These are phyloP conservation scores for Eimeria maxima DNA, from an alignment of 169 alveolate species.

Conservation along the genomic window DNA sequence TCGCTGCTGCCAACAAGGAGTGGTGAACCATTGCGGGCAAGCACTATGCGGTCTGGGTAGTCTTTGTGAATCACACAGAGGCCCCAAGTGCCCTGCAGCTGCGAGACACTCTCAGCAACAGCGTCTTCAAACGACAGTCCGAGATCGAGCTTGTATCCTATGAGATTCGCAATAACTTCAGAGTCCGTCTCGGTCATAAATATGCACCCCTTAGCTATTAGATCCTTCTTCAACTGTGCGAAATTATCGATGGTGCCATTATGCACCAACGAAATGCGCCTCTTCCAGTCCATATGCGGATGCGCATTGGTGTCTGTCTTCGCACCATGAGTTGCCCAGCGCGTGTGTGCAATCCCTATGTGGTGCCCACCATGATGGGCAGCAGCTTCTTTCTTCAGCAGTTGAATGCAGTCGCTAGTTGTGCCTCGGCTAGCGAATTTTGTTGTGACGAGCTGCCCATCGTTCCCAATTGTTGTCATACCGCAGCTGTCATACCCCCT, in stretches of 20 bases:
- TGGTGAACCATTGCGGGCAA: slow-evolving; percentile 97
- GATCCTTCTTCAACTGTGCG: slow-evolving; percentile 87
- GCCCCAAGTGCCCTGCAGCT: slow-evolving; percentile 98
- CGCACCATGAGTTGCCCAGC: slow-evolving; percentile 99
- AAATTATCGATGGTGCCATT: slow-evolving; percentile 98
- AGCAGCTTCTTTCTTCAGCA: slow-evolving; percentile 57
- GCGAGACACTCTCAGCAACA: slow-evolving; percentile 91
- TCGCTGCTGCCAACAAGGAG: slow-evolving; percentile 93
- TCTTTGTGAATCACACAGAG: slow-evolving; percentile 94
- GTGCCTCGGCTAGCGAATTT: slow-evolving; percentile 89
- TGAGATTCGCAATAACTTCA: slow-evolving; percentile 97
- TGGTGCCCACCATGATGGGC: slow-evolving; percentile 74
- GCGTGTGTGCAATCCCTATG: slow-evolving; percentile 98
- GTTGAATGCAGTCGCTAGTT: slow-evolving; percentile 78
- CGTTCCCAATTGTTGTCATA: slow-evolving; percentile 89
- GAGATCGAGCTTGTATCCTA: slow-evolving; percentile 93
- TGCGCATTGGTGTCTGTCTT: slow-evolving; percentile 98
- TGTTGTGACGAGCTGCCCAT: slow-evolving; percentile 88
- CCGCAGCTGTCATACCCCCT: slow-evolving; percentile 97
- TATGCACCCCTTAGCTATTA: slow-evolving; percentile 88
- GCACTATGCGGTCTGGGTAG: slow-evolving; percentile 93
- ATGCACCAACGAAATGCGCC: slow-evolving; percentile 96
- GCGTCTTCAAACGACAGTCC: slow-evolving; percentile 91
- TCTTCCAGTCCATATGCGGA: slow-evolving; percentile 97
- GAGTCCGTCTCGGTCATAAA: slow-evolving; percentile 96